Conservation (phyloP, 2,329 filamentous ascomycete species). For the Teratosphaeriaceae sp. region DNA sequence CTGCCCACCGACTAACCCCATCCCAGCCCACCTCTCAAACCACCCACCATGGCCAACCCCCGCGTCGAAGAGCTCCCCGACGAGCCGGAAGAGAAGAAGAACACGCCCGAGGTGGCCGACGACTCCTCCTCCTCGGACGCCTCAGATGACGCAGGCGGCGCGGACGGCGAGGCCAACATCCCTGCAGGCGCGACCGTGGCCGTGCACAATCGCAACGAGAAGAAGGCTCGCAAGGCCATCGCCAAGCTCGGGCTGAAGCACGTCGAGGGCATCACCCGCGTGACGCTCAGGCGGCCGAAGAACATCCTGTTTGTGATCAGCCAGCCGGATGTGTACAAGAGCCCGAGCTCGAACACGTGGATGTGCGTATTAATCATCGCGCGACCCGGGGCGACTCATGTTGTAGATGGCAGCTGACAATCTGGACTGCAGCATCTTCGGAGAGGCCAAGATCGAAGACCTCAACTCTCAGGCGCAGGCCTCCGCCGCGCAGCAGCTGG, state of each 20-base stretch:
- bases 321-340: conserved; percentile 99
- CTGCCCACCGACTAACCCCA: no score
- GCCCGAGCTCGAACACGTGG: conserved; percentile 98
- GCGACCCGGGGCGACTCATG: no score
- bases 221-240: conserved; percentile 99
- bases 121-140: conserved; percentile 65
- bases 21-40: background rate
- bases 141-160: conserved; percentile 63
- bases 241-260: conserved; percentile 97
- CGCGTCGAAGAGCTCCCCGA: conserved; percentile 97
- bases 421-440: conserved; percentile 87
- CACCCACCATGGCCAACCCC: conserved; percentile 82
- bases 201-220: conserved; percentile 98
- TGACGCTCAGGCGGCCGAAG: conserved; percentile 96
- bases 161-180: conserved; percentile 62
- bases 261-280: conserved; percentile 93
- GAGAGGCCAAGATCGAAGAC: conserved; percentile 99
- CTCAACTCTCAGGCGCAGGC: conserved; percentile 97
- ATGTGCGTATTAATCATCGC: conserved; percentile 89
- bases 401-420: no score
- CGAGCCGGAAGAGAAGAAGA: conserved; percentile 71
- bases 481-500: conserved; percentile 90
- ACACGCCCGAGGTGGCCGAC: conserved; percentile 47
- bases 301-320: conserved; percentile 99
- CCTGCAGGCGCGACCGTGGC: conserved; percentile 83